Percentiles rank a stretch among this genome's conserved stretches.
These are phyloP conservation scores for Plenodomus biglobosus DNA, from an alignment of 2,329 filamentous ascomycete genomes.

Conservation along the genomic window DNA sequence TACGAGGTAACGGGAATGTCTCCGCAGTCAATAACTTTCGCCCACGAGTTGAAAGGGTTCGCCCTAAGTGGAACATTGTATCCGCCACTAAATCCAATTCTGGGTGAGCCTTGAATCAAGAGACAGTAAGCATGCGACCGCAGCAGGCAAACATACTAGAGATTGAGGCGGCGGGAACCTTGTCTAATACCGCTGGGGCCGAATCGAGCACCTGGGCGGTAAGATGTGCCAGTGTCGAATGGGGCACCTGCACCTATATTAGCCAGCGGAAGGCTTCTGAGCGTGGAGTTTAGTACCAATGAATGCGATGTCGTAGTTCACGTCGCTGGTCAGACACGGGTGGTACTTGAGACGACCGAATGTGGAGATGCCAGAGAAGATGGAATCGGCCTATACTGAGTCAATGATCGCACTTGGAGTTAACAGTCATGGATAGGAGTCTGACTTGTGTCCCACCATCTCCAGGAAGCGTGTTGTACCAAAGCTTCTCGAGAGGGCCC, in stretches of 20 bases:
- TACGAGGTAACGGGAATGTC: conserved; percentile 84
- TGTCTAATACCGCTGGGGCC: conserved; percentile 83
- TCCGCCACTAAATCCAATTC: conserved; percentile 67
- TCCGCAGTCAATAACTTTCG: conserved; percentile 78
- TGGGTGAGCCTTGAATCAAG: conserved; percentile 51
- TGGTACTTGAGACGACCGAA: conserved; percentile 79
- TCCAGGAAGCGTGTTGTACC: conserved; percentile 81
- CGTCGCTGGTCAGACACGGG: conserved; percentile 71
- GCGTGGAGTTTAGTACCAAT: conserved; percentile 57
- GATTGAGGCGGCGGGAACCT: conserved; percentile 80
- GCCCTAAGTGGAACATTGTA: conserved; percentile 81
- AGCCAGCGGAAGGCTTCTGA: conserved; percentile 4
- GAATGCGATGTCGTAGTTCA: conserved; percentile 83
- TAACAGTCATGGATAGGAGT: not conserved
- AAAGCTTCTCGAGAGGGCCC: conserved; percentile 73
- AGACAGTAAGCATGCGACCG: conserved; percentile 47
- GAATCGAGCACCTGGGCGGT: conserved; percentile 80
- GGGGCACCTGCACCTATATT: conserved; percentile 62
- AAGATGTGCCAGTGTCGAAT: conserved; percentile 84
- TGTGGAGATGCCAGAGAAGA: conserved; percentile 85
- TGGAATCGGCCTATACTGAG: conserved; percentile 69
- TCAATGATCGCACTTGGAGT: conserved; percentile 14
- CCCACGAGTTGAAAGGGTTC: conserved; percentile 81
- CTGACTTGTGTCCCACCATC: conserved; percentile 79
- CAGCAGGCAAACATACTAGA: conserved; percentile 66